These are phyloP conservation scores for Wickerhamiella azyma DNA, from an alignment of 805 yeast genomes.

Conservation along the genomic window DNA sequence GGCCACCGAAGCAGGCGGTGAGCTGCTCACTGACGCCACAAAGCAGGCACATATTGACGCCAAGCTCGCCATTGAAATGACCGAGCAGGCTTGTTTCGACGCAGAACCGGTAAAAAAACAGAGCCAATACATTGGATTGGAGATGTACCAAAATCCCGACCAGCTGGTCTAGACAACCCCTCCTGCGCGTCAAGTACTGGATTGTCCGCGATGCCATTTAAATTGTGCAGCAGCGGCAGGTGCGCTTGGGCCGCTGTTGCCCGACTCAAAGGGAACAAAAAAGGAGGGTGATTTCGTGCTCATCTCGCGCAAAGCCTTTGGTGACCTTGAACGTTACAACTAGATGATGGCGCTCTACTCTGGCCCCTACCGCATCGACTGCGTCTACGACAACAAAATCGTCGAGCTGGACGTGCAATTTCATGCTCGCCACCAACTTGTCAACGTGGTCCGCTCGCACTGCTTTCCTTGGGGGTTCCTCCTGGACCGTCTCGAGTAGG, in stretches of 20 bases:
- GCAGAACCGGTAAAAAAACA: no score
- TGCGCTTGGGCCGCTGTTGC: background rate
- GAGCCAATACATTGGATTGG: no score
- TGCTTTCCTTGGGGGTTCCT: background rate
- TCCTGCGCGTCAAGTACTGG: background rate
- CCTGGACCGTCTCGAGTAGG: no score
- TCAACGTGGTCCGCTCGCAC: background rate
- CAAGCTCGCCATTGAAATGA: no score
- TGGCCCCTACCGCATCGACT: background rate
- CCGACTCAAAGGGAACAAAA: no score
- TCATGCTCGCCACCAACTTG: background rate
- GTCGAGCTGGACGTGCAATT: conserved; percentile 2
- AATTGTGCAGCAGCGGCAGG: background rate
- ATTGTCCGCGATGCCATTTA: background rate
- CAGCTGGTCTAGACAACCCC: no score
- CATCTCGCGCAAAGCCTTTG: background rate
- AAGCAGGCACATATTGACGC: no score
- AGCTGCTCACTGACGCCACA: no score
- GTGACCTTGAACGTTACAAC: background rate
- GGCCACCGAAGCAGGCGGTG: no score
- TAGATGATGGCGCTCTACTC: background rate
- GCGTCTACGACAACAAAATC: background rate
- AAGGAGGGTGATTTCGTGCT: background rate
- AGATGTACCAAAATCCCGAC: no score
- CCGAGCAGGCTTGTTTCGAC: no score